Conservation (phyloP, 495 filamentous ascomycete genomes). For the Talaromyces ruber region DNA sequence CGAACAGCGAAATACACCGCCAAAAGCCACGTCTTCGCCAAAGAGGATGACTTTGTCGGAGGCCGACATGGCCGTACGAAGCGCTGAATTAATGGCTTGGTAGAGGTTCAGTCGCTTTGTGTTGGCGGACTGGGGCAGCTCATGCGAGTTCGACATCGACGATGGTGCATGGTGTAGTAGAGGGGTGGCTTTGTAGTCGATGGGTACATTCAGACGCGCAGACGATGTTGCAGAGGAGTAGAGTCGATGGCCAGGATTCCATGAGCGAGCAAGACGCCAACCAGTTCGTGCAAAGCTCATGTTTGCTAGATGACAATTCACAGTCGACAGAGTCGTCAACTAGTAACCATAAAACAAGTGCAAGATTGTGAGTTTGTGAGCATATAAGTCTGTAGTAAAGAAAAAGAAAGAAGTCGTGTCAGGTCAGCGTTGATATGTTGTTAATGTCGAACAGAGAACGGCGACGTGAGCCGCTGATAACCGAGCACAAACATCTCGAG, state of each 20-base stretch:
- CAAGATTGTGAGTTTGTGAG: not conserved
- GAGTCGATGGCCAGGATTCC: not conserved
- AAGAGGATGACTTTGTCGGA: constrained; percentile 87
- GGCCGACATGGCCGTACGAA: constrained; percentile 69
- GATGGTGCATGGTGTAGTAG: constrained; percentile 71
- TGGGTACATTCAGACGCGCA: constrained; percentile 71
- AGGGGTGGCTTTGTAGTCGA: constrained; percentile 78
- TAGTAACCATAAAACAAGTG: not conserved
- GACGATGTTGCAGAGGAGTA: constrained; percentile 25
- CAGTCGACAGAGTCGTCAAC: not conserved
- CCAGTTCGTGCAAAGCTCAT: constrained; percentile 2
- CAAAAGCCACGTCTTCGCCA: constrained; percentile 94
- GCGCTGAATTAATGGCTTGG: constrained; percentile 84
- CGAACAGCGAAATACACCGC: constrained; percentile 92
- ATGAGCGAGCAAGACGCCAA: constrained; percentile 4
- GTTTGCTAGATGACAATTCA: not conserved
- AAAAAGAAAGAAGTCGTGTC: not conserved
- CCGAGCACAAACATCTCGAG: not conserved
- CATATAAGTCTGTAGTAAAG: too few species aligned
- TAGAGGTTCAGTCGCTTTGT: constrained; percentile 86
- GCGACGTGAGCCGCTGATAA: constrained; percentile 1
- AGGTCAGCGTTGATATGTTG: not conserved
- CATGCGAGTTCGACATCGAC: constrained; percentile 53
- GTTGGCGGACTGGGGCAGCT: constrained; percentile 55
- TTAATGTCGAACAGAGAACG: not conserved